Conservation (phyloP, 345 rosid species). For the Salix dunnii region DNA sequence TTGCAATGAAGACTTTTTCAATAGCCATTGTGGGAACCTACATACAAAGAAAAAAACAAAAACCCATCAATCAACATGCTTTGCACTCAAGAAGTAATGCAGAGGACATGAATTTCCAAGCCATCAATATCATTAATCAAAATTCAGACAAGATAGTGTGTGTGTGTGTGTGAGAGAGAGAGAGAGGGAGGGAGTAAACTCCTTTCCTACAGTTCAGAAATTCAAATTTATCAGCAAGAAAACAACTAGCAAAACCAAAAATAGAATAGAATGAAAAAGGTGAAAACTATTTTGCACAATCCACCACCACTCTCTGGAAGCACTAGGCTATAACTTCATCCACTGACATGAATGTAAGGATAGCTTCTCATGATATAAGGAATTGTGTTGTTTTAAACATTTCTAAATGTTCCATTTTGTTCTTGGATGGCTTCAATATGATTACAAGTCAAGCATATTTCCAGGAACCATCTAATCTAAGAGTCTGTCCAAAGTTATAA, state of each 20-base stretch:
- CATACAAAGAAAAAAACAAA: slow-evolving; percentile 12
- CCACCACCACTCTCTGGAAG: not conserved
- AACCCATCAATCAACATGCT: not conserved
- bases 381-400: not conserved
- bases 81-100: not conserved
- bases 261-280: too few species aligned
- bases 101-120: not conserved
- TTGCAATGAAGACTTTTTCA: slow-evolving; percentile 82
- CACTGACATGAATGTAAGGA: not conserved
- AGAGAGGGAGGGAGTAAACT: not conserved
- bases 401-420: not conserved
- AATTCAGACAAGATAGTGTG: not conserved
- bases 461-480: not conserved
- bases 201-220: too few species aligned
- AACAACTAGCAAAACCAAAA: too few species aligned
- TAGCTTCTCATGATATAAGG: not conserved
- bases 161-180: not conserved
- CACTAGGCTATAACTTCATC: not conserved
- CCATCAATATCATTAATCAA: not conserved
- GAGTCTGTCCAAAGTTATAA: not conserved
- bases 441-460: not conserved
- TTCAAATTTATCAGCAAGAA: too few species aligned
- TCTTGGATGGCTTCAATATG: not conserved
- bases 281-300: too few species aligned
- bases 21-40: slow-evolving; percentile 97